These are phyloP conservation scores for Piromyces finnis DNA, from an alignment of 192 early-diverging fungal genomes.

Conservation along the genomic window DNA sequence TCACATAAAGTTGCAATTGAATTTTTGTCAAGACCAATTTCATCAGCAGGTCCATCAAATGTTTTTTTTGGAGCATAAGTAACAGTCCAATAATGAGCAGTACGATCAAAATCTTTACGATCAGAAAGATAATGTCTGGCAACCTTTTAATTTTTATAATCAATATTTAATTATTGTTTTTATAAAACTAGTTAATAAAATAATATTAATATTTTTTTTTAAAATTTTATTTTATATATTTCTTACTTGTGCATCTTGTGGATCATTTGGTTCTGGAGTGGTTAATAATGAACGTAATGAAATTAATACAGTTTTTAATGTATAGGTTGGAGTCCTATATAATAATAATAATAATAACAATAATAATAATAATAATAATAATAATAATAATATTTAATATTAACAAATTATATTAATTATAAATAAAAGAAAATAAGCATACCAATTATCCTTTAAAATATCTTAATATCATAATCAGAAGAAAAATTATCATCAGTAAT, in stretches of 20 bases:
- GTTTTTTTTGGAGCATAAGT: slow-evolving; percentile 14
- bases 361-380: no score
- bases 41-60: slow-evolving; percentile 1
- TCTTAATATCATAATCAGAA: background rate
- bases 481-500: no score
- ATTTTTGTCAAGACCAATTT: slow-evolving; percentile 12
- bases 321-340: slow-evolving; percentile 18
- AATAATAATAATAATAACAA: background rate
- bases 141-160: slow-evolving; percentile 21
- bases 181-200: no score
- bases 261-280: slow-evolving; percentile 29
- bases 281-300: slow-evolving; percentile 27
- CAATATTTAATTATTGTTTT: no score
- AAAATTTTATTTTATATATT: background rate
- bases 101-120: slow-evolving; percentile 18
- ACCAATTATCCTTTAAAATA: background rate
- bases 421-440: no score
- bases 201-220: background rate
- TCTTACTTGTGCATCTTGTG: slow-evolving; percentile 22
- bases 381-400: no score
- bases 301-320: slow-evolving; percentile 28
- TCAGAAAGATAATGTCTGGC: slow-evolving; percentile 21
- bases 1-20: slow-evolving; percentile 16
- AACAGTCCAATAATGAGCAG: slow-evolving; percentile 23
- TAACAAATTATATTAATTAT: no score